These are phyloP conservation scores for Brassica juncea DNA, from an alignment of 345 rosid genomes.

Conservation along the genomic window DNA sequence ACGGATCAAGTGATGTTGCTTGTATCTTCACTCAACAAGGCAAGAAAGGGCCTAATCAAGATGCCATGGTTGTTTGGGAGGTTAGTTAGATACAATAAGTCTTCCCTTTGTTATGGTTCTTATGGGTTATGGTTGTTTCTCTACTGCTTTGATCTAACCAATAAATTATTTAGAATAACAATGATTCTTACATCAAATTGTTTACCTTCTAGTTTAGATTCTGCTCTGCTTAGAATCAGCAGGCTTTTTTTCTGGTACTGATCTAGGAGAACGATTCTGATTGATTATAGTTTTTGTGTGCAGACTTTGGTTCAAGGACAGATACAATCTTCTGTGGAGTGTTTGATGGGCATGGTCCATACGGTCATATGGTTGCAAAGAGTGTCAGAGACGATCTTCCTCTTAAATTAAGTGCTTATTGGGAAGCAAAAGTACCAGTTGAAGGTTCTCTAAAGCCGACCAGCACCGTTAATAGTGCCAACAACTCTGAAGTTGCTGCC, in stretches of 20 bases:
- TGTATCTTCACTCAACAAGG: constrained; percentile 90
- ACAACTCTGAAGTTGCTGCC: constrained; percentile 52
- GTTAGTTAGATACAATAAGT: constrained; percentile 41
- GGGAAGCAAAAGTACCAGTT: constrained; percentile 64
- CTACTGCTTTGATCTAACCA: background rate
- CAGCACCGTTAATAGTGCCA: constrained; percentile 49
- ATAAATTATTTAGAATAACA: background rate
- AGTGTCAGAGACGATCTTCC: constrained; percentile 95
- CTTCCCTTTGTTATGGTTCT: background rate
- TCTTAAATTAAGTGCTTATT: constrained; percentile 65
- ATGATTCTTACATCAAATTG: background rate
- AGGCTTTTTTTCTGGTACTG: no score
- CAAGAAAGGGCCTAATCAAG: constrained; percentile 96
- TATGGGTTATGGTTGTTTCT: background rate
- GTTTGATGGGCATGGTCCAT: constrained; percentile 99
- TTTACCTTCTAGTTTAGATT: no score
- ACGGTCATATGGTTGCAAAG: constrained; percentile 95
- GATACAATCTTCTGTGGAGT: constrained; percentile 94
- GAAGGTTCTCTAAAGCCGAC: constrained; percentile 55
- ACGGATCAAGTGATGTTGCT: constrained; percentile 83
- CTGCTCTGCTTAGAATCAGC: background rate
- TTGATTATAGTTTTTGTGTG: constrained; percentile 6
- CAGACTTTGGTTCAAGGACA: constrained; percentile 83
- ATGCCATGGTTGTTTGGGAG: constrained; percentile 99
- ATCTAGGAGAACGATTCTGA: background rate